Evolutionary conservation across 2,329 filamentous ascomycete genomes (phyloP).

Genomic region (Aureobasidium melanogenum): DNA sequence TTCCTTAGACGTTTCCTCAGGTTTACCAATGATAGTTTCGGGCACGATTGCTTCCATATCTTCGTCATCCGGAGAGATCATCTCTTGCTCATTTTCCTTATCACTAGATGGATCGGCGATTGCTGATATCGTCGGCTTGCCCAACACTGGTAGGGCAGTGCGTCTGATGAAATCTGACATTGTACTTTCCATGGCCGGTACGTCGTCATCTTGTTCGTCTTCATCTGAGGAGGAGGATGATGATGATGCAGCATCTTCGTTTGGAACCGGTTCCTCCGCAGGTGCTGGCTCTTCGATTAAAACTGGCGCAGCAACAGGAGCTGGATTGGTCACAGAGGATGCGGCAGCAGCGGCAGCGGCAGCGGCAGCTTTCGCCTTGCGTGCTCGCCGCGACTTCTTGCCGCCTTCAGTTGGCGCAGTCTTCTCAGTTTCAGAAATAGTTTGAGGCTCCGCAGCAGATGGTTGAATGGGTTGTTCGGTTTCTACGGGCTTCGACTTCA

Average conservation of each 20-base stretch:
- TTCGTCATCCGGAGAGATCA: background rate
- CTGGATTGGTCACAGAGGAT: background rate
- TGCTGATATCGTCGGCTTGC: constrained; percentile 1
- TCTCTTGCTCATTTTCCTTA: background rate
- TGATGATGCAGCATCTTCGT: no score
- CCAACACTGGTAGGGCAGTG: background rate
- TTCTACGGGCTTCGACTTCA: background rate
- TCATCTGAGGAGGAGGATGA: background rate
- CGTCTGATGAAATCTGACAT: background rate
- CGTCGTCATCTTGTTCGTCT: background rate
- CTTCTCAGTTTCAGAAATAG: background rate
- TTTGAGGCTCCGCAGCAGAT: background rate
- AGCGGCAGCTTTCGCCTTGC: background rate
- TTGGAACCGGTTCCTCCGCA: background rate
- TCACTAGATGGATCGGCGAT: background rate
- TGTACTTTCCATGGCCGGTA: background rate
- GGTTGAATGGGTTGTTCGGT: background rate
- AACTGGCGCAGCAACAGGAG: background rate
- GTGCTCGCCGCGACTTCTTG: background rate
- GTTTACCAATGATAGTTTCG: background rate
- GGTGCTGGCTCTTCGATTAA: background rate
- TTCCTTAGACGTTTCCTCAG: background rate
- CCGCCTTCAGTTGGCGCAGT: background rate
- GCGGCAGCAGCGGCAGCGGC: no score
- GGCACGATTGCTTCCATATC: background rate